Base-by-base conservation (phyloP, 257 asterid genomes). In the Dorcoceras hygrometricum region DNA sequence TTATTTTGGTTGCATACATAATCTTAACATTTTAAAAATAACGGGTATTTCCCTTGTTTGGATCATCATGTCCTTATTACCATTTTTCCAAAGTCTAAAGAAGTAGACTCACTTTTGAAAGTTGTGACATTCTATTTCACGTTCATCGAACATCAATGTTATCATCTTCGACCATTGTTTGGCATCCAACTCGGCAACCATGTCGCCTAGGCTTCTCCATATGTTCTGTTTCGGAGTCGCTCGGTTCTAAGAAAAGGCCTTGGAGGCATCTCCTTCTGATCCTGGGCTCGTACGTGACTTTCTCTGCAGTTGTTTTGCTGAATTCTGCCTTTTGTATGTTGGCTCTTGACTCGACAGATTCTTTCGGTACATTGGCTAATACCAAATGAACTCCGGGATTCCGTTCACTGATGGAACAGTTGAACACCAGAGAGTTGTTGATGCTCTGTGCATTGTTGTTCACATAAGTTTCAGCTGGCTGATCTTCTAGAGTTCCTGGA, bases 361-460 rank as follows among this genome's bases (percentile, higher is more conserved):
- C 83, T 57, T 74, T 76, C 43, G 78, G 71, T 43, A 59, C 67
- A 68, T 51, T 72, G 23, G 74, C 72, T 46, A 75, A 58, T 23
- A 67, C 71, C 78, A 87, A 54, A 73, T 82, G 90, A 61, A 94
- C 91, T 22, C 99, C 99, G 0, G 97, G 96, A 56, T 71, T 78
- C 74, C 83, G 66, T 65, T 82, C 92, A 3, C 83, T 62, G 23
- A 94, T 51, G 24, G 90, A 80, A 73, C 89, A 67, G 71, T 82
- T 77, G 76, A 86, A 74, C 72, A 85, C 76, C 12, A 94, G 83
- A 22, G 99, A 85, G 81, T 90, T 94, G 65, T 90, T 94, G 63
- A 87, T 76, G 46, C 84, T 92, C 65, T 94, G 99, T 32, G 88
- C 63, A 27, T 94, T 94, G 85, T 83, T 85, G 80, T 93, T 93